These are phyloP conservation scores for Handroanthus guayacan DNA, from an alignment of 257 asterid species.

Conservation along the genomic window DNA sequence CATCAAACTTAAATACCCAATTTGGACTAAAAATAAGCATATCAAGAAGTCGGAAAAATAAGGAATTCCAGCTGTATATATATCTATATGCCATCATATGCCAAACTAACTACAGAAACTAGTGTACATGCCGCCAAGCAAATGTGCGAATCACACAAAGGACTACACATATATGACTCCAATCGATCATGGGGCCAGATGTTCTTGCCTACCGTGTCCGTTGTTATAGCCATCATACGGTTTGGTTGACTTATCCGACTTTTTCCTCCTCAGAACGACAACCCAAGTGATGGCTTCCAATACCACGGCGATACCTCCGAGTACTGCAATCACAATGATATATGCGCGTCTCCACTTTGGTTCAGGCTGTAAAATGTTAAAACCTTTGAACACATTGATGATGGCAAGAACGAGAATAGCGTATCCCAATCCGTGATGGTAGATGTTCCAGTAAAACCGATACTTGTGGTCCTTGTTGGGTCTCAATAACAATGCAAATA, in stretches of 20 bases:
- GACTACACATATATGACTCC: neutral
- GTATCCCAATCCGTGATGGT: slow-evolving; percentile 80
- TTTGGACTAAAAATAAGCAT: slow-evolving; percentile 1
- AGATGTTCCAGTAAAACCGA: slow-evolving; percentile 81
- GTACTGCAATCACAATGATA: slow-evolving; percentile 46
- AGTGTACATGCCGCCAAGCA: slow-evolving; percentile 3
- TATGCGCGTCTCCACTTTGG: slow-evolving; percentile 72
- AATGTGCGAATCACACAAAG: neutral
- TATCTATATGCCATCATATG: slow-evolving; percentile 9
- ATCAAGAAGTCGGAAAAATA: neutral
- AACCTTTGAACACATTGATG: slow-evolving; percentile 82
- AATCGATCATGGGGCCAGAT: slow-evolving; percentile 40
- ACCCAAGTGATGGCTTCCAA: slow-evolving; percentile 79
- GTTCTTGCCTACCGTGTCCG: slow-evolving; percentile 48
- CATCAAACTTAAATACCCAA: slow-evolving; percentile 7
- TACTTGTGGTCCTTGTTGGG: slow-evolving; percentile 85
- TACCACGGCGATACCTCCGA: slow-evolving; percentile 61
- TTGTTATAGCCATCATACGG: slow-evolving; percentile 57
- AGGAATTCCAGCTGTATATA: slow-evolving; percentile 6
- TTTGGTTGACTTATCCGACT: slow-evolving; percentile 56
- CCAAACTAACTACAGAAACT: slow-evolving; percentile 34
- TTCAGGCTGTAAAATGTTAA: slow-evolving; percentile 64
- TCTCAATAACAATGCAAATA: slow-evolving; percentile 76
- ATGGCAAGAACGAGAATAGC: slow-evolving; percentile 63
- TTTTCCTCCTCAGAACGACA: slow-evolving; percentile 62